A percentile compares a stretch with the other conserved stretches of the same genome.
These are phyloP conservation scores for Fusarium fracticaudum DNA, from an alignment of 2,329 filamentous ascomycete genomes.

Conservation along the genomic window DNA sequence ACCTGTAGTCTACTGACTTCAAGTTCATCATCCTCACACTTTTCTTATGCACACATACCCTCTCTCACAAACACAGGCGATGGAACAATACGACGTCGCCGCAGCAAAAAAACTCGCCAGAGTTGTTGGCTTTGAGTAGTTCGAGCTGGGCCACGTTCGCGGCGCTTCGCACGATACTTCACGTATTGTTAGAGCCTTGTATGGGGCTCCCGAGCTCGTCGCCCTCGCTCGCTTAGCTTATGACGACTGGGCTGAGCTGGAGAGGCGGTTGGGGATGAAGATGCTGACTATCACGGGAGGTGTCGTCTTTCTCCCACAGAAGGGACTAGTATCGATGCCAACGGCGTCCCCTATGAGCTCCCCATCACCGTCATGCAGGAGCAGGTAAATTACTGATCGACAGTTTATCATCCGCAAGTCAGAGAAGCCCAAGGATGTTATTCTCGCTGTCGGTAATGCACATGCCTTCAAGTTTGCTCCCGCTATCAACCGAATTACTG, in stretches of 20 bases:
- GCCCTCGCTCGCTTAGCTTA: constrained; percentile 27
- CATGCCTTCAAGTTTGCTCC: neutral
- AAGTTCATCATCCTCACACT: no score
- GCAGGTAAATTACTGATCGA: constrained; percentile 8
- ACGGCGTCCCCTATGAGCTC: neutral
- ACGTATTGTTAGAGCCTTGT: constrained; percentile 29
- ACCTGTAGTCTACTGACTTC: no score
- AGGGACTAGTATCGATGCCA: neutral
- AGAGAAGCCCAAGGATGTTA: neutral
- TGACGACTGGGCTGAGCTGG: constrained; percentile 23
- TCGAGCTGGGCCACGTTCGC: neutral
- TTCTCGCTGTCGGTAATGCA: neutral
- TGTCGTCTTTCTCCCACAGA: constrained; percentile 25
- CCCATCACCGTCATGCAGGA: neutral
- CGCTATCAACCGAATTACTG: neutral
- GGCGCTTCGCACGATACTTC: constrained; percentile 6
- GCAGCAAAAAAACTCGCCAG: no score
- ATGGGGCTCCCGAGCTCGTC: constrained; percentile 25
- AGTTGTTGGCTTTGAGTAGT: no score
- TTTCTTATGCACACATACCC: no score
- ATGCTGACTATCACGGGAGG: constrained; percentile 28
- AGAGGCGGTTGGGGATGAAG: constrained; percentile 4
- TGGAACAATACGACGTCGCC: no score
- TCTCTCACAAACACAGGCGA: no score
- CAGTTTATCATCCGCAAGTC: neutral